phyloP scores from a whole-genome alignment of 2,329 filamentous ascomycete species.

The Fusarium torreyae region DNA sequence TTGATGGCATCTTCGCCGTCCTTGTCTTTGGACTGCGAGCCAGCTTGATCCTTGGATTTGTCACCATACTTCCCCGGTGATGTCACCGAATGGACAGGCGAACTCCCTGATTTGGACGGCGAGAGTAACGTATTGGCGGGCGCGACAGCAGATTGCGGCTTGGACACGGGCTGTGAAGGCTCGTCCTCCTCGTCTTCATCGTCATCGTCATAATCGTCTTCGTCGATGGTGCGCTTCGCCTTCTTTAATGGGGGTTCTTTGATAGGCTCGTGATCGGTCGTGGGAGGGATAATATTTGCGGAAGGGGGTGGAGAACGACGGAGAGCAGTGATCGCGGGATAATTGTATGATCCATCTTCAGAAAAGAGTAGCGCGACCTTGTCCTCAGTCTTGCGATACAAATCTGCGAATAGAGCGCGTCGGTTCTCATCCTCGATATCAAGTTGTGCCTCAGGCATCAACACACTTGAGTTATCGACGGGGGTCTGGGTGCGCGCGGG shows the following conservation, averaged over 20 bases:
- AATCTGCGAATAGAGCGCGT: slow-evolving; percentile 81
- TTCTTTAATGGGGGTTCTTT: slow-evolving; percentile 79
- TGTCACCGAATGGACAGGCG: slow-evolving; percentile 73
- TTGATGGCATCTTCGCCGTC: slow-evolving; percentile 91
- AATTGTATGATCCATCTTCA: slow-evolving; percentile 68
- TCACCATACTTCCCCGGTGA: slow-evolving; percentile 72
- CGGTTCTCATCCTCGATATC: slow-evolving; percentile 78
- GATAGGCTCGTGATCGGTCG: slow-evolving; percentile 72
- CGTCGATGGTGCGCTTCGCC: slow-evolving; percentile 82
- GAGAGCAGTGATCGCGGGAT: slow-evolving; percentile 68
- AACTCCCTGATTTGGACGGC: slow-evolving; percentile 79
- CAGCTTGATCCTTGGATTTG: slow-evolving; percentile 67
- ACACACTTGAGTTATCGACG: slow-evolving; percentile 63
- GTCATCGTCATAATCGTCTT: slow-evolving; percentile 89
- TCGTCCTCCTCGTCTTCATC: slow-evolving; percentile 77
- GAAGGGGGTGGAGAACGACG: slow-evolving; percentile 59
- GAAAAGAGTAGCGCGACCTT: slow-evolving; percentile 83
- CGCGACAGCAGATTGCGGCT: slow-evolving; percentile 65
- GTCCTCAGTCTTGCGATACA: slow-evolving; percentile 83
- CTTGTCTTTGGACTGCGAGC: slow-evolving; percentile 71
- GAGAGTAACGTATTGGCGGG: slow-evolving; percentile 73
- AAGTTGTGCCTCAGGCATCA: slow-evolving; percentile 73
- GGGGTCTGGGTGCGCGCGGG: slow-evolving; percentile 66
- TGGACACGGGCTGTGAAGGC: slow-evolving; percentile 69
- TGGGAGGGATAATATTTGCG: slow-evolving; percentile 64